Conservation (phyloP, 1,284 basidiomycete genomes). For the Megacollybia platyphylla region DNA sequence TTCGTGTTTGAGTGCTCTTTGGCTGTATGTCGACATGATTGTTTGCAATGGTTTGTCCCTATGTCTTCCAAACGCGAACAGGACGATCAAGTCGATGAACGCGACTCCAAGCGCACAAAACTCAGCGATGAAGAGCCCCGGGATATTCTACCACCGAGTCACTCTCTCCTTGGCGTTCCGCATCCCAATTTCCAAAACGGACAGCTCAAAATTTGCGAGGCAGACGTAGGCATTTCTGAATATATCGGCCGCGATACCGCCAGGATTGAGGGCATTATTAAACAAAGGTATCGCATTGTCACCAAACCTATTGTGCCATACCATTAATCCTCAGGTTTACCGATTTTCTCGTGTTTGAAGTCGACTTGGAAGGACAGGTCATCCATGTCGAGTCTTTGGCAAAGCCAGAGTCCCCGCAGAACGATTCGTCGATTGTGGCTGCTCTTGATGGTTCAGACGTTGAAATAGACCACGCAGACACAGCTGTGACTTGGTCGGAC, state of each 20-base stretch:
- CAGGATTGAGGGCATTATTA: conserved; percentile 82
- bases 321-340: conserved; percentile 56
- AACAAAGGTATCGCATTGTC: conserved; percentile 62
- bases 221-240: conserved; percentile 84
- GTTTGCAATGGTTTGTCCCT: conserved; percentile 14
- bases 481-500: conserved; percentile 49
- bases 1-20: conserved; percentile 45
- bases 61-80: conserved; percentile 40
- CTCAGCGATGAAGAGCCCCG: conserved; percentile 18
- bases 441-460: conserved; percentile 1
- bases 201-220: conserved; percentile 56
- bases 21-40: conserved; percentile 46
- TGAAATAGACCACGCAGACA: conserved; percentile 6
- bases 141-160: conserved; percentile 58
- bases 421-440: conserved; percentile 9
- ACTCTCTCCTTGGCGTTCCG: conserved; percentile 46
- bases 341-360: conserved; percentile 88
- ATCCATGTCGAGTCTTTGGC: conserved; percentile 68
- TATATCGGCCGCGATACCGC: conserved; percentile 68
- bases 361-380: conserved; percentile 68
- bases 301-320: neutral
- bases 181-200: conserved; percentile 34
- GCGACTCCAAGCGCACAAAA: conserved; percentile 45
- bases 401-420: conserved; percentile 45
- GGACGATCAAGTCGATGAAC: conserved; percentile 28